Evolutionary conservation across 2,329 filamentous ascomycete species (phyloP).

Genomic region (Fusarium nisikadoi): DNA sequence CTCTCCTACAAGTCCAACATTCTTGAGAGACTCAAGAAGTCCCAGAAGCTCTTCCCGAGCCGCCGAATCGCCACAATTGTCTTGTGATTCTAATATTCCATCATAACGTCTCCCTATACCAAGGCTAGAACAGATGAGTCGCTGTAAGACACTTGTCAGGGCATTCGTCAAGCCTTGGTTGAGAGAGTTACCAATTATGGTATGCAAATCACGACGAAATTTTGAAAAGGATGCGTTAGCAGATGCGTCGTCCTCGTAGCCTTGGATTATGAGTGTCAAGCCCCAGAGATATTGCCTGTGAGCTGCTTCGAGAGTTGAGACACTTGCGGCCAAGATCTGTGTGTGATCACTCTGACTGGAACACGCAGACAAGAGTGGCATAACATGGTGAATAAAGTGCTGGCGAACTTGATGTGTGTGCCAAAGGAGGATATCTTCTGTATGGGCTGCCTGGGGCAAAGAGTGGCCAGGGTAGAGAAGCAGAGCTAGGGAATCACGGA

Average conservation of each 20-base stretch:
- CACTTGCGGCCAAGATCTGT: conserved; percentile 62
- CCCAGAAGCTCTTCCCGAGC: conserved; percentile 63
- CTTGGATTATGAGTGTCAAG: conserved; percentile 62
- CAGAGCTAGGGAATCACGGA: conserved; percentile 63
- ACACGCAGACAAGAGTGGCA: conserved; percentile 64
- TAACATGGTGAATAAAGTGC: conserved; percentile 69
- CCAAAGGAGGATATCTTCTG: conserved; percentile 68
- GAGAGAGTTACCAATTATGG: conserved; percentile 72
- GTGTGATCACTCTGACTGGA: conserved; percentile 54
- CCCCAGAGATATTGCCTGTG: conserved; percentile 68
- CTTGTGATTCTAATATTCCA: conserved; percentile 27
- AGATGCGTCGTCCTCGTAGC: conserved; percentile 53
- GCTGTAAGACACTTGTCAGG: conserved; percentile 64
- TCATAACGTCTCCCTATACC: conserved; percentile 42
- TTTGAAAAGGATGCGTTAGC: conserved; percentile 56
- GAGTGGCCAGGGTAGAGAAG: conserved; percentile 60
- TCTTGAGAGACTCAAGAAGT: conserved; percentile 68
- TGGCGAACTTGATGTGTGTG: conserved; percentile 69
- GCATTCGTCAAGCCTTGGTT: conserved; percentile 63
- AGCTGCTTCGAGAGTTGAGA: conserved; percentile 69
- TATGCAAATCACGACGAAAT: conserved; percentile 71
- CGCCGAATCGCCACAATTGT: conserved; percentile 47
- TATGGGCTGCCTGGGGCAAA: conserved; percentile 62
- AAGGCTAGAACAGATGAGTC: conserved; percentile 63
- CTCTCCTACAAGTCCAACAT: conserved; percentile 75